Conservation (phyloP, 331 rosid genomes). For the Prunus yedoensis region DNA sequence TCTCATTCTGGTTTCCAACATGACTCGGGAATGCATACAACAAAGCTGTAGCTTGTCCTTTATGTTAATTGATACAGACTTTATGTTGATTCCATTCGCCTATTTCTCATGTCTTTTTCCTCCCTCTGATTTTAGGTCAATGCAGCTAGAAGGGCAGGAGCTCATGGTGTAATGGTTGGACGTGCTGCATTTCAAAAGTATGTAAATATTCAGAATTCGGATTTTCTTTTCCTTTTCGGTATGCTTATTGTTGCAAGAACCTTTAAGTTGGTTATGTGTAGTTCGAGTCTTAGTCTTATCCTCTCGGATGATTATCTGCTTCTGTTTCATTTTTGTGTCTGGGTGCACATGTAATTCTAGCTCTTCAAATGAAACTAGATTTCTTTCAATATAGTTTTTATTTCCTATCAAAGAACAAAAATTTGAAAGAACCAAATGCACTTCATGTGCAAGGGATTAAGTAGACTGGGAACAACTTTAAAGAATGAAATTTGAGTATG, state of each 20-base stretch:
- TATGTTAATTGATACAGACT: neutral
- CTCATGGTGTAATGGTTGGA: constrained; percentile 98
- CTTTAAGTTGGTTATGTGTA: neutral
- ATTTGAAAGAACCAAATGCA: neutral
- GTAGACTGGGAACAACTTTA: neutral
- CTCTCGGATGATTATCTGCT: neutral
- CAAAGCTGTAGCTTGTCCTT: neutral
- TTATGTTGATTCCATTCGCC: constrained; percentile 4
- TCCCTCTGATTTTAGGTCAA: constrained; percentile 46
- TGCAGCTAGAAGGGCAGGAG: constrained; percentile 78
- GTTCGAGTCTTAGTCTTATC: neutral
- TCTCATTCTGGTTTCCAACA: neutral
- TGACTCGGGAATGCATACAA: neutral
- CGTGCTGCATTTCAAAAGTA: constrained; percentile 86
- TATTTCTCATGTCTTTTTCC: constrained; percentile 8
- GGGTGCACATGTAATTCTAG: neutral
- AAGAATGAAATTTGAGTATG: neutral
- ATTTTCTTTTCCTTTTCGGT: neutral
- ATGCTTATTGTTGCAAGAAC: neutral
- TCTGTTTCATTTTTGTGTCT: neutral
- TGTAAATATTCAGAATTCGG: constrained; percentile 6
- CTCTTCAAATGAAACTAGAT: neutral
- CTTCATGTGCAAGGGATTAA: neutral
- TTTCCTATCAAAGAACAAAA: neutral
- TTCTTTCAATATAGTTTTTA: neutral